Base-by-base conservation (phyloP, 139 green algal genomes). In the Volvox africanus region DNA sequence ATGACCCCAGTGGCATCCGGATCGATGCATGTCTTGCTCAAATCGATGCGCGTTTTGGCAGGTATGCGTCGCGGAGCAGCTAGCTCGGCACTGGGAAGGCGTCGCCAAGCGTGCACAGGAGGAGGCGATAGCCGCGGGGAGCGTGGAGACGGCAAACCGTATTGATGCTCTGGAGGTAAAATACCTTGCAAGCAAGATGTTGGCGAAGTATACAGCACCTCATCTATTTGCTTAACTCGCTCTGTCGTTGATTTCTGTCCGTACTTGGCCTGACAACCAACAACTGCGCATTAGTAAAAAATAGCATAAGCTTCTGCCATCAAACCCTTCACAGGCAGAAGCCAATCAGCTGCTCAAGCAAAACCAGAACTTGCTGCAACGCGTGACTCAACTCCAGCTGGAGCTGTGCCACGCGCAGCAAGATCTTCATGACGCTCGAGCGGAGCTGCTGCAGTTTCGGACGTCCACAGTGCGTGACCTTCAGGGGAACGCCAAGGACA, bases 401-500 rank as follows among this genome's bases (percentile, higher is more conserved):
- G 73, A 84, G 50, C 86, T 90, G 50, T 73, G 44, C 50, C 30
- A 30, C 18, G 26, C 50, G 21, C 86, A 90, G 86, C 86, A 90
- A 55, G 71, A 30, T 24, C 35, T 61, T 20, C 86, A 90, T 24
- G 73, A 90, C 32, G 1, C 67, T 18, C 86, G 86, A 0, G 86
- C 86, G 0, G 36, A 62, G 73, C 50, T 84, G 9, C 16, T 83
- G 73, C 44, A 36, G 71, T 79, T 33, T 30, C 0, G 24, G 65
- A 73, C 11, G 44, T 9, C 12, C 37, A 36, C 44, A 1, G 19
- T 20, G 33, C 17, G 22, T 26, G 33, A 75, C 33, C 9, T 50
- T 9, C 13, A 80, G 73, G 17, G 1, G 14, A 32, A 67, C 24
- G 83, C 11, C 36, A 62, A 32, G 22, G 44, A 20, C 36, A 24